Conservation (phyloP, 495 filamentous ascomycete species). For the Staphylotrichum tortipilum region DNA sequence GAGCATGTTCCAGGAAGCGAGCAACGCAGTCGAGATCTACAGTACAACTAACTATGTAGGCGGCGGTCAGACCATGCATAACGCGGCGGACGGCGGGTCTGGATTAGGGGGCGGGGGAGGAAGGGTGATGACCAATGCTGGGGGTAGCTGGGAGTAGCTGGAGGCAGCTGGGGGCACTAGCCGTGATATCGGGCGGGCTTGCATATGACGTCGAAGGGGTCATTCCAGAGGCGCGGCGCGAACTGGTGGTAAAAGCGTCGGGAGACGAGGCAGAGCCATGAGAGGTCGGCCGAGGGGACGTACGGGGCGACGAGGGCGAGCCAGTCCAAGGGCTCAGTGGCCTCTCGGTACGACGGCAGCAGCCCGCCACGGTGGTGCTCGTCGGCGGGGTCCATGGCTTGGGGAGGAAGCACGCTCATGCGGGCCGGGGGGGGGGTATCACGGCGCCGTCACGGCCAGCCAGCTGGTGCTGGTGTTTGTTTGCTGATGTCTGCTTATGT, state of each 20-base stretch:
- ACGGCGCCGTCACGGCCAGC: too few species aligned
- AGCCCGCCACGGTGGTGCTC: conserved; percentile 12
- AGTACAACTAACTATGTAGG: too few species aligned
- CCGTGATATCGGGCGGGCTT: conserved; percentile 29
- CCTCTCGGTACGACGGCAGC: conserved; percentile 38
- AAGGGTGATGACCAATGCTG: too few species aligned
- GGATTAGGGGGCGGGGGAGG: too few species aligned
- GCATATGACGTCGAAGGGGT: conserved; percentile 28
- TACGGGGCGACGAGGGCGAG: conserved; percentile 33
- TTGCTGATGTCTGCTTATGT: too few species aligned
- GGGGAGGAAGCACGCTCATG: too few species aligned
- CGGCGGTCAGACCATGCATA: neutral
- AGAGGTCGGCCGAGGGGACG: conserved; percentile 25
- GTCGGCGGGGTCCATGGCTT: neutral
- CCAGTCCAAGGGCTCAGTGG: conserved; percentile 35
- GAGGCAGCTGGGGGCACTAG: conserved; percentile 9
- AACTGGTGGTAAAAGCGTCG: conserved; percentile 35
- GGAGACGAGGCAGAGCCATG: conserved; percentile 35
- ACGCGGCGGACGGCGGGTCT: neutral
- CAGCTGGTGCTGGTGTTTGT: too few species aligned
- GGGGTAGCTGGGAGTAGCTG: neutral
- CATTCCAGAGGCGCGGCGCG: conserved; percentile 39
- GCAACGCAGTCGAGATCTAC: conserved; percentile 34
- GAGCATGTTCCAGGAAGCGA: conserved; percentile 27
- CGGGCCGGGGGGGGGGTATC: too few species aligned